Percentiles rank a stretch among this genome's conserved stretches.
Conservation (phyloP, 345 rosid species). For the Brassica napus region Da-Ae NC_063448.1:36404001-36404500, state of each 20-base stretch:
- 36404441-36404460: conserved; percentile 32
- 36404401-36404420: conserved; percentile 53
- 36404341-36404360: conserved; percentile 80
- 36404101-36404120: conserved; percentile 52
- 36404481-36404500: conserved; percentile 55
- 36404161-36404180: conserved; percentile 74
- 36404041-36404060: background rate
- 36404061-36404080: background rate
- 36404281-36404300: background rate
- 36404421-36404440: conserved; percentile 50
- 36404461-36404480: conserved; percentile 37
- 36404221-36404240: background rate
- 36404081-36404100: conserved; percentile 21
- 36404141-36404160: conserved; percentile 74
- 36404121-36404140: conserved; percentile 37
- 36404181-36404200: conserved; percentile 62
- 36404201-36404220: background rate
- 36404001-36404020: background rate
- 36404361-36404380: conserved; percentile 87
- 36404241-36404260: background rate
- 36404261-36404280: background rate
- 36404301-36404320: background rate
- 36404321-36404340: conserved; percentile 66
- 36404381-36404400: conserved; percentile 71
- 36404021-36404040: background rate